Conservation (phyloP, 179 eudicot species). For the Nepenthes alata region DNA sequence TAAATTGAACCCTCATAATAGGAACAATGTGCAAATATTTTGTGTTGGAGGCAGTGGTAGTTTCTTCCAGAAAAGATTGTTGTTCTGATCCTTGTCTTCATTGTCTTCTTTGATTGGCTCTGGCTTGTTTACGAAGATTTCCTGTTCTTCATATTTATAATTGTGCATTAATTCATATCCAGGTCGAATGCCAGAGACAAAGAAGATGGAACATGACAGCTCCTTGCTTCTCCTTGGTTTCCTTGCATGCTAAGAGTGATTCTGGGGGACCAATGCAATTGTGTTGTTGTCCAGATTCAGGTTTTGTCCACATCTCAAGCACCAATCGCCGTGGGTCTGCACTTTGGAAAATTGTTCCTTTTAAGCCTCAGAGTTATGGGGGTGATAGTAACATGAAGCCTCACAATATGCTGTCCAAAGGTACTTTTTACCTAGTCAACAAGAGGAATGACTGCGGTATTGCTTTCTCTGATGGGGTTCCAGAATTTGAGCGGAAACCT, state of each 20-base stretch:
- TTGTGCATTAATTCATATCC: slow-evolving; percentile 2
- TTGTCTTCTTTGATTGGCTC: too few relatives aligned
- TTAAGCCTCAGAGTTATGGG: slow-evolving; percentile 37
- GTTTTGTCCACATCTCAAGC: slow-evolving; percentile 75
- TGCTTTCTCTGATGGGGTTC: slow-evolving; percentile 72
- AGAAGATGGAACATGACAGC: slow-evolving; percentile 53
- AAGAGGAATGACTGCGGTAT: slow-evolving; percentile 59
- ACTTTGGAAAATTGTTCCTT: slow-evolving; percentile 59
- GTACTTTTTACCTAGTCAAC: slow-evolving; percentile 70
- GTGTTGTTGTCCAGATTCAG: slow-evolving; percentile 49
- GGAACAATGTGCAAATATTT: too few relatives aligned
- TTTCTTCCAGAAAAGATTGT: too few relatives aligned
- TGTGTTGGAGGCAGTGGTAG: too few relatives aligned
- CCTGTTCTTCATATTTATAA: too few relatives aligned
- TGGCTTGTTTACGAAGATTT: too few relatives aligned
- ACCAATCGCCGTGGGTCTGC: slow-evolving; percentile 40
- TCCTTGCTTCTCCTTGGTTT: slow-evolving; percentile 63
- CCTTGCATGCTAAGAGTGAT: slow-evolving; percentile 70
- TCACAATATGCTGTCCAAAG: slow-evolving; percentile 26
- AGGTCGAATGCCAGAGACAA: slow-evolving; percentile 78
- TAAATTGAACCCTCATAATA: too few relatives aligned
- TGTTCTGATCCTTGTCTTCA: too few relatives aligned
- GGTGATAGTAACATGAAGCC: slow-evolving; percentile 49
- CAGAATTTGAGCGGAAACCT: slow-evolving; percentile 78
- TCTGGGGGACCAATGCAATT: slow-evolving; percentile 66